Conservation (phyloP, 2,329 filamentous ascomycete species). For the Dactylellina drechsleri region DNA sequence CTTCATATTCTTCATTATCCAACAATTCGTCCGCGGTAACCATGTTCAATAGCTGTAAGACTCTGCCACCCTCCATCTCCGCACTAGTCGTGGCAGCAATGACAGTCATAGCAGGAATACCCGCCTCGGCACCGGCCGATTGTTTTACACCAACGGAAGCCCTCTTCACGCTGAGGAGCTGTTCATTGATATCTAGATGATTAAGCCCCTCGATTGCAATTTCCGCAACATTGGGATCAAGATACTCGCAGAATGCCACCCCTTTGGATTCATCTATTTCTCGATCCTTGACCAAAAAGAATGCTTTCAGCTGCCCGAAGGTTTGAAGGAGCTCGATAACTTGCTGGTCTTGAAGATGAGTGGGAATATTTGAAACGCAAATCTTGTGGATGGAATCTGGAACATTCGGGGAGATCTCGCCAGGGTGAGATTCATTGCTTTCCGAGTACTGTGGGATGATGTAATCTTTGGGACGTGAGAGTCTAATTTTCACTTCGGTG, state of each 20-base stretch:
- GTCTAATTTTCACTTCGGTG: conserved; percentile 61
- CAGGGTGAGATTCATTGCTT: conserved; percentile 76
- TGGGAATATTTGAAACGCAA: conserved; percentile 86
- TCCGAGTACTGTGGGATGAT: conserved; percentile 94
- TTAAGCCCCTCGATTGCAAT: conserved; percentile 91
- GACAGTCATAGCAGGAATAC: conserved; percentile 97
- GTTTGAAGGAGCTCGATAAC: conserved; percentile 88
- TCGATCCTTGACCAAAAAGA: conserved; percentile 86
- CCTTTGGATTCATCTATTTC: conserved; percentile 87
- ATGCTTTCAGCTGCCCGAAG: conserved; percentile 92
- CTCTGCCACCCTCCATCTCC: conserved; percentile 81
- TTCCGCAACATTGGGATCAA: conserved; percentile 77
- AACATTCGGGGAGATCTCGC: conserved; percentile 80
- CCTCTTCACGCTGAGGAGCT: conserved; percentile 82
- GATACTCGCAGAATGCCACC: conserved; percentile 96
- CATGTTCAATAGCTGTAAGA: conserved; percentile 97
- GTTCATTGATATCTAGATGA: conserved; percentile 90
- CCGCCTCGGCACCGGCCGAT: conserved; percentile 89
- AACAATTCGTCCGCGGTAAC: conserved; percentile 94
- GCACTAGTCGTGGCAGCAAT: conserved; percentile 87
- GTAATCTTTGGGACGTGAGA: conserved; percentile 63
- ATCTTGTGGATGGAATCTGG: conserved; percentile 96
- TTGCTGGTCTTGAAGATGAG: conserved; percentile 88
- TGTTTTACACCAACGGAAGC: conserved; percentile 96
- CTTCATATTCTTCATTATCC: conserved; percentile 94